Evolutionary conservation across 73 alveolate genomes (phyloP).

Genomic region (Stentor roeselii): DNA sequence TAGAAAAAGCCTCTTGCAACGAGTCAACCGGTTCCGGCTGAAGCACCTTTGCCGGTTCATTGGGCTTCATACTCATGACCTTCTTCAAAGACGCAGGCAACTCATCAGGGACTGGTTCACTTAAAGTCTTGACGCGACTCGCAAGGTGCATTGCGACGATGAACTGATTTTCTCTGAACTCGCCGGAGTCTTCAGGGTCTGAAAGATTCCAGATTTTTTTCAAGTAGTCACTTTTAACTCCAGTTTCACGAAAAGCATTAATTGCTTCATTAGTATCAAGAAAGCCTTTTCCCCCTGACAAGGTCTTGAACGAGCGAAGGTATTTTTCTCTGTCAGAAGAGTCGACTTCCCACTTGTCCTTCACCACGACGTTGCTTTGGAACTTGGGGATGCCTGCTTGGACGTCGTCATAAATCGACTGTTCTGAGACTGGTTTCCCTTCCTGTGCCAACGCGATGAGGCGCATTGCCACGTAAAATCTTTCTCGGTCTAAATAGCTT

Average conservation of each 20-base stretch:
- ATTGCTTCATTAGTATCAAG: conserved; percentile 5
- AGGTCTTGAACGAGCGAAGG: background rate
- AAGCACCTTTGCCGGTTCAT: background rate
- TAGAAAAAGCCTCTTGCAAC: background rate
- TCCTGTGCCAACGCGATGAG: conserved; percentile 91
- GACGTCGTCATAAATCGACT: conserved; percentile 51
- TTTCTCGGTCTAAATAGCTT: conserved; percentile 72
- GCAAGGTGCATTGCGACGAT: conserved; percentile 56
- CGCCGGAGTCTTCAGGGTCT: conserved; percentile 48
- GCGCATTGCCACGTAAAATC: conserved; percentile 84
- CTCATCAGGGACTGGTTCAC: conserved; percentile 25
- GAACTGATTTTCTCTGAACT: conserved; percentile 41
- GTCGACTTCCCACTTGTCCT: conserved; percentile 23
- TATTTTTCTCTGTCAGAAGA: conserved; percentile 23
- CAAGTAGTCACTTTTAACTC: conserved; percentile 30
- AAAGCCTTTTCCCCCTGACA: conserved; percentile 17
- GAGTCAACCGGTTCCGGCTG: background rate
- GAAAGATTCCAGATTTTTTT: conserved; percentile 52
- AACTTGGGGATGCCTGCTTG: conserved; percentile 19
- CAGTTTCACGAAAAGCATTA: conserved; percentile 39
- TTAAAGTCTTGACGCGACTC: background rate
- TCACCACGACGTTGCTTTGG: background rate
- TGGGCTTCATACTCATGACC: background rate
- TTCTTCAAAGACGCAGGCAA: background rate
- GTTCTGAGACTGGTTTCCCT: conserved; percentile 74